Evolutionary conservation across 176 grass and related monocot species (phyloP), one percentile per base, ranked within the genome.

Genomic region (Paspalum vaginatum): DNA sequence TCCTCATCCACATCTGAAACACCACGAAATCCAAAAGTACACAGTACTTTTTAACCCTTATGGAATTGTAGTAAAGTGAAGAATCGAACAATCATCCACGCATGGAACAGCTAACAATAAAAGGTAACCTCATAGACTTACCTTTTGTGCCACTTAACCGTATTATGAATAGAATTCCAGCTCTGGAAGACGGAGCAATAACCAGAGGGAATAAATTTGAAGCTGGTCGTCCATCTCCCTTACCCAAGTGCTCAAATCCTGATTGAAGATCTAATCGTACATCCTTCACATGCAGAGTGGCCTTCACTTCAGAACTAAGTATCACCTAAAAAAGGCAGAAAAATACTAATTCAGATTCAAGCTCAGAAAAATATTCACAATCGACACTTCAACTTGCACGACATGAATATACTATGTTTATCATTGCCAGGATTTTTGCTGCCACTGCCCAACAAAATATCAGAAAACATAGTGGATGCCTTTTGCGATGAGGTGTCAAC

Each of bases 281-380:
- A 89, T 99, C 97, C 72, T 99, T 79, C 75, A 95, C 65, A 62
- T 84, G 74, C 82, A 99, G 68, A 83, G 81, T 85, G 60, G 97
- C 93, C 84, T 99, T 99, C 75, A 99, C 93, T 91, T 96, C 86
- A 75, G 97, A 99, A 78, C 85, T 51, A 60, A 99, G 53, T 72
- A 93, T 93, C 50, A 93, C 93, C 97, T 99, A 46, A 61, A 79
- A 84, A 14, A 57, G 46, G 53, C 25, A 80, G 17, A 86, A 70
- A 69, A 68, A 62, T 75, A 53, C 17, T 69, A 86, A 87, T 43
- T 72, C 38, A 51, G 46, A 78, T 76, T 81, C 14, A 75, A 74
- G 38, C 20, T 60, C 77, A 79, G 4, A 68, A 40, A 81, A 45
- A 38, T 17, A 77, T 21, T 67, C 37, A 27, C 4, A 70, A 48